Percentiles rank a stretch among this genome's conserved stretches.
Conservation (phyloP, 2,329 filamentous ascomycete genomes). For the Stachybotrys echinatus region DNA sequence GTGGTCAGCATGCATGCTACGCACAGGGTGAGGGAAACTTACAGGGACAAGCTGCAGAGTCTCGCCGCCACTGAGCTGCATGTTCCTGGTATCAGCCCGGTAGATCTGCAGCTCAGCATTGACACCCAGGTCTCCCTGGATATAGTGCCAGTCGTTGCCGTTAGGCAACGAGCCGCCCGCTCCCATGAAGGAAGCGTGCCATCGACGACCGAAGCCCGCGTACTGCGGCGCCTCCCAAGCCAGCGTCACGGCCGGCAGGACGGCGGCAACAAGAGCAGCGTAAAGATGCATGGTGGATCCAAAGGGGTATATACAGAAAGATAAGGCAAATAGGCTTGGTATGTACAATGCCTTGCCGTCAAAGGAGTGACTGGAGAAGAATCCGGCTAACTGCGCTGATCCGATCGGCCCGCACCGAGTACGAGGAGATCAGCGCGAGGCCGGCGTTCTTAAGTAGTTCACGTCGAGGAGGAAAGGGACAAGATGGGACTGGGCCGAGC, state of each 20-base stretch:
- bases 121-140: constrained; percentile 31
- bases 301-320: neutral
- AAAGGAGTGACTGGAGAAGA: neutral
- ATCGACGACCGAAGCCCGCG: constrained; percentile 28
- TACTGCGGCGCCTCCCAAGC: constrained; percentile 33
- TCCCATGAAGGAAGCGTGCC: constrained; percentile 38
- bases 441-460: neutral
- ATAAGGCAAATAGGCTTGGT: neutral
- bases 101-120: constrained; percentile 49
- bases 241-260: constrained; percentile 9
- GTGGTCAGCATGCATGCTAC: neutral
- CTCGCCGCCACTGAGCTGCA: constrained; percentile 44
- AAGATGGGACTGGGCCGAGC: neutral
- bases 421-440: neutral
- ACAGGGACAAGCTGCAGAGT: constrained; percentile 46
- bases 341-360: neutral
- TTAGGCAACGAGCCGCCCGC: constrained; percentile 24
- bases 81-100: constrained; percentile 36
- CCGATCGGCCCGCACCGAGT: neutral
- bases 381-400: neutral
- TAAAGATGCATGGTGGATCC: neutral
- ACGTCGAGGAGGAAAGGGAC: neutral
- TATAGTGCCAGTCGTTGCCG: constrained; percentile 32
- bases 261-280: neutral
- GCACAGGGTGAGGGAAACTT: constrained; percentile 9